Percentiles rank a stretch among this genome's conserved stretches.
Conservation (phyloP, 805 yeast genomes). For the Cyberlindnera xylosilytica region DNA sequence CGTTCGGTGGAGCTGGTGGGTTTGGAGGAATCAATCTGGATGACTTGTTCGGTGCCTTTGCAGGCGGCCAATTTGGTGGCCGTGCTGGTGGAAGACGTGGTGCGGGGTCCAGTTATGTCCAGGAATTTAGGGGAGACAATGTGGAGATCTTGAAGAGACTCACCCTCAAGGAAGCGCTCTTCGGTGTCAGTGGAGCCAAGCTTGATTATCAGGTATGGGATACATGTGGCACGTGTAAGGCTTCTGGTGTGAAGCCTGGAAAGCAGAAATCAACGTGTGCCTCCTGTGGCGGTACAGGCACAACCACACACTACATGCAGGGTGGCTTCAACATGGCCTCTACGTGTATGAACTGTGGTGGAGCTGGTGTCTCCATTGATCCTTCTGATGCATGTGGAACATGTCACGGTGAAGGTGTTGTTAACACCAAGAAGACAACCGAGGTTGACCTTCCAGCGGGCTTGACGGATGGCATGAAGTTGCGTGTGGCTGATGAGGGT, state of each 20-base stretch:
- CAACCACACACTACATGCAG: slow-evolving; percentile 74
- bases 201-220: slow-evolving; percentile 73
- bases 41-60: slow-evolving; percentile 48
- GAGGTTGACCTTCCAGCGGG: slow-evolving; percentile 88
- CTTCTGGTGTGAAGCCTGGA: slow-evolving; percentile 80
- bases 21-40: slow-evolving; percentile 49
- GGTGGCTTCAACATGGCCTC: slow-evolving; percentile 98
- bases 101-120: slow-evolving; percentile 42
- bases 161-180: slow-evolving; percentile 81
- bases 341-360: slow-evolving; percentile 84
- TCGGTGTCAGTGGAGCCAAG: slow-evolving; percentile 62
- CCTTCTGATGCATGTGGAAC: slow-evolving; percentile 65
- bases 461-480: slow-evolving; percentile 77
- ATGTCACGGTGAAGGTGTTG: slow-evolving; percentile 91
- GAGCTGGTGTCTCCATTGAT: slow-evolving; percentile 78
- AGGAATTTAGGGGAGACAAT: slow-evolving; percentile 86
- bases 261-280: slow-evolving; percentile 74
- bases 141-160: slow-evolving; percentile 75
- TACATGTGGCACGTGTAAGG: slow-evolving; percentile 75
- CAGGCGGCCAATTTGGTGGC: slow-evolving; percentile 23
- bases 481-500: slow-evolving; percentile 85
- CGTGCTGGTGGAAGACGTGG: slow-evolving; percentile 15
- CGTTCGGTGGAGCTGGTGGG: slow-evolving; percentile 35
- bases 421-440: slow-evolving; percentile 62
- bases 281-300: slow-evolving; percentile 92